Conservation (phyloP, 75 land plant genomes). For the Isoetes taiwanensis region DNA sequence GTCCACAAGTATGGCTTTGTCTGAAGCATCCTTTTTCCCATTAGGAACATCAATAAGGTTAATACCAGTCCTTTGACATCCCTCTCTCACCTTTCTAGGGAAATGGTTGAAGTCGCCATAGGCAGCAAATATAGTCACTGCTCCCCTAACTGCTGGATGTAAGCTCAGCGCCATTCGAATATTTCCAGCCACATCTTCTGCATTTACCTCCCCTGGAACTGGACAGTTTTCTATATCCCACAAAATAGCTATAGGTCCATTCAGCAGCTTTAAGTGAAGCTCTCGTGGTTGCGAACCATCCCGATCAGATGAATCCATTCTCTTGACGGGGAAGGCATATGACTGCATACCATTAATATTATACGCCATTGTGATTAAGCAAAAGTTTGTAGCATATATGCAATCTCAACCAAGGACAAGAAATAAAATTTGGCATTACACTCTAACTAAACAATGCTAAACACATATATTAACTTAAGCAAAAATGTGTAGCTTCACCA, state of each 20-base stretch:
- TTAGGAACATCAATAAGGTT: constrained; percentile 96
- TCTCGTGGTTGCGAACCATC: neutral
- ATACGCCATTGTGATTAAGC: no score
- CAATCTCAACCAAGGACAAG: no score
- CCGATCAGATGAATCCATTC: no score
- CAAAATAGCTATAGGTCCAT: constrained; percentile 59
- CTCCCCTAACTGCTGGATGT: constrained; percentile 60
- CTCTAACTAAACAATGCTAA: no score
- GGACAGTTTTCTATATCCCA: constrained; percentile 97
- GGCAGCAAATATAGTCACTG: constrained; percentile 76
- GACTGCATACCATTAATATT: no score
- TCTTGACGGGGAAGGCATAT: no score
- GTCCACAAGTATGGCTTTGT: constrained; percentile 90
- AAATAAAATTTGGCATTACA: no score
- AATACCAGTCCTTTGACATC: constrained; percentile 94
- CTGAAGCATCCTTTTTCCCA: constrained; percentile 95
- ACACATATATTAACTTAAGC: no score
- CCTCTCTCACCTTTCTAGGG: constrained; percentile 77
- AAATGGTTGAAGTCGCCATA: constrained; percentile 95
- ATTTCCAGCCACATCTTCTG: constrained; percentile 87
- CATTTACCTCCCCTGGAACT: constrained; percentile 62
- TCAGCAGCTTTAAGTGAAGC: neutral
- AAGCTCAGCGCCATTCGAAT: constrained; percentile 67
- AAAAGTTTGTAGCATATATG: no score
- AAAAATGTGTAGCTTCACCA: no score